A percentile compares a stretch with the other conserved stretches of the same genome.
Evolutionary conservation across 2,329 filamentous ascomycete genomes (phyloP).

Genomic region (Phialophora chinensis): DNA sequence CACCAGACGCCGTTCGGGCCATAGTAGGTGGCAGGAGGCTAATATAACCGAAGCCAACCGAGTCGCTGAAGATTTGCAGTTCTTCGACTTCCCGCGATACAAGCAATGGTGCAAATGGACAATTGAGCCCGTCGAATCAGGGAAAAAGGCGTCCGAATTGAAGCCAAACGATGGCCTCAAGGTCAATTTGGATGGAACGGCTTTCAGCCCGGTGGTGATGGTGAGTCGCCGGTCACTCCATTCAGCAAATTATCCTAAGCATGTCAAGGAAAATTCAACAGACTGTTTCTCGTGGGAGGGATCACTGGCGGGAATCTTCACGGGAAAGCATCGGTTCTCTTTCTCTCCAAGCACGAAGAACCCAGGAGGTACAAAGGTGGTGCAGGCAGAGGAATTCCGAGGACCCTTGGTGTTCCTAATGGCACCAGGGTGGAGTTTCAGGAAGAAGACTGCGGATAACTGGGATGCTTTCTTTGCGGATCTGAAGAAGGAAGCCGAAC

Average conservation of each 20-base stretch:
- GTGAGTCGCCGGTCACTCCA: neutral
- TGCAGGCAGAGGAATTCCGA: constrained; percentile 7
- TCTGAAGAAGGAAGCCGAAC: constrained; percentile 12
- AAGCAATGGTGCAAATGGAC: constrained; percentile 11
- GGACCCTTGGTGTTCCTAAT: constrained; percentile 4
- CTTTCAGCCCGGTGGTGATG: neutral
- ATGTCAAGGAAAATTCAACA: neutral
- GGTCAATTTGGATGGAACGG: constrained; percentile 6
- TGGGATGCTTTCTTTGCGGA: constrained; percentile 13
- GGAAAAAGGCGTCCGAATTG: constrained; percentile 1
- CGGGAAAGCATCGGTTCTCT: constrained; percentile 5
- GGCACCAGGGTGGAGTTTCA: constrained; percentile 8
- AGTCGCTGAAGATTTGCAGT: neutral
- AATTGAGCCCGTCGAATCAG: neutral
- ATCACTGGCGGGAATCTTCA: neutral
- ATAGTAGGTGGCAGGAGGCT: neutral
- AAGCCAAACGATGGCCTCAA: constrained; percentile 5
- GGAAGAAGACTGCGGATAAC: neutral
- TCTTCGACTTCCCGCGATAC: constrained; percentile 11
- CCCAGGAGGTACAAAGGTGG: constrained; percentile 7
- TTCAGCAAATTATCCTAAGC: neutral
- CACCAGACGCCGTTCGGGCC: constrained; percentile 6
- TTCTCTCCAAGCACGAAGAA: constrained; percentile 5
- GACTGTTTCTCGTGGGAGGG: constrained; percentile 5
- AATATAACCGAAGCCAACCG: neutral